Conservation (phyloP, 108 stramenopile genomes). For the Aureococcus anophagefferens region DNA sequence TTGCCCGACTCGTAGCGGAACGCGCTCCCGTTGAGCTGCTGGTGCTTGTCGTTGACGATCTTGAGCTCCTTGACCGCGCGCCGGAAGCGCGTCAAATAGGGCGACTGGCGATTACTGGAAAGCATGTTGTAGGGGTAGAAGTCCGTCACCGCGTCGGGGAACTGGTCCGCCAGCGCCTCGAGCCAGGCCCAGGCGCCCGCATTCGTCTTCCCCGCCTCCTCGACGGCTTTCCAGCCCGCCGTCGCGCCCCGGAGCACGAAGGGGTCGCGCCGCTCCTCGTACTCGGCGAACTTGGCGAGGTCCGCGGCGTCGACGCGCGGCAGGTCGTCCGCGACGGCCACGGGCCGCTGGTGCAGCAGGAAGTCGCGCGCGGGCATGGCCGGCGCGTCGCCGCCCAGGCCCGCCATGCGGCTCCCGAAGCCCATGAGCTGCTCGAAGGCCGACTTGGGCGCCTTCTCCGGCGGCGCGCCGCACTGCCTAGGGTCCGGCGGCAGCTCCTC, state of each 20-base stretch:
- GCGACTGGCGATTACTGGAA: neutral
- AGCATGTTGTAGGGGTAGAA: conserved; percentile 21
- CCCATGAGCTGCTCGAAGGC: too few species aligned
- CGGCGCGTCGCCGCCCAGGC: too few species aligned
- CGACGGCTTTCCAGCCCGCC: neutral
- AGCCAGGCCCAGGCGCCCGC: neutral
- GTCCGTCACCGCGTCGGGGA: conserved; percentile 1
- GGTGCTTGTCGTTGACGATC: neutral
- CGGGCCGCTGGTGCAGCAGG: too few species aligned
- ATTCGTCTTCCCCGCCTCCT: neutral
- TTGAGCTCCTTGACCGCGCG: neutral
- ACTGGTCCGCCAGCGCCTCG: neutral
- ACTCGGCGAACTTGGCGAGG: neutral
- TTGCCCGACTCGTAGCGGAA: neutral
- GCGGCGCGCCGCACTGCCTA: neutral
- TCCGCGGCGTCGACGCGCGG: neutral
- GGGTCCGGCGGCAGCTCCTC: neutral
- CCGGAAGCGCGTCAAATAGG: neutral
- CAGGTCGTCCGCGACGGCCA: too few species aligned
- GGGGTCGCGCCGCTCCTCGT: neutral
- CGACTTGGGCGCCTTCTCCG: neutral
- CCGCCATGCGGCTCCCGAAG: too few species aligned
- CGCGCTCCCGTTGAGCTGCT: neutral
- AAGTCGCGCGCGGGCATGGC: too few species aligned
- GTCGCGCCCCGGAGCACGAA: neutral